These are phyloP conservation scores for Penicillium macrosclerotiorum DNA, from an alignment of 495 filamentous ascomycete species.

Conservation along the genomic window DNA sequence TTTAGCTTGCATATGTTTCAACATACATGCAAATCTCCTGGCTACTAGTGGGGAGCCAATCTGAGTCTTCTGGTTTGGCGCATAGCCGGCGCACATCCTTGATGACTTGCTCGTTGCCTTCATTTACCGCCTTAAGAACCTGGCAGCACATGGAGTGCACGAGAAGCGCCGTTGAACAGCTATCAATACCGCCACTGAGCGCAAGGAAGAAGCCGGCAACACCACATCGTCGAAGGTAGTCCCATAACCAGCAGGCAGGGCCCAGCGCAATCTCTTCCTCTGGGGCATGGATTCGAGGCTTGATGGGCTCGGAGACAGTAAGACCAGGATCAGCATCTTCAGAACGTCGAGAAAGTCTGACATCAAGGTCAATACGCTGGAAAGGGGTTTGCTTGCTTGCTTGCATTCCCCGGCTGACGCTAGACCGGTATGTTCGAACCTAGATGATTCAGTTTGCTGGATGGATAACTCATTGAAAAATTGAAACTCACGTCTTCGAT, in stretches of 20 bases:
- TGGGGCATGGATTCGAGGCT: constrained; percentile 55
- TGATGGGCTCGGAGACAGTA: constrained; percentile 38
- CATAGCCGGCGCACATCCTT: constrained; percentile 64
- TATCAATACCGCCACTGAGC: constrained; percentile 71
- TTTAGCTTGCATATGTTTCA: too few species aligned
- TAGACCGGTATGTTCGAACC: constrained; percentile 37
- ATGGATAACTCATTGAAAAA: too few species aligned
- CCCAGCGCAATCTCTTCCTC: constrained; percentile 77
- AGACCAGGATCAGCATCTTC: constrained; percentile 41
- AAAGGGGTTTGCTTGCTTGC: constrained; percentile 35
- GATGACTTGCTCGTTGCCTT: constrained; percentile 68
- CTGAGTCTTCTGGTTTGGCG: constrained; percentile 48
- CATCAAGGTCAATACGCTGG: constrained; percentile 37
- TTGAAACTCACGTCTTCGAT: constrained; percentile 78
- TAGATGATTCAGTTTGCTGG: not conserved
- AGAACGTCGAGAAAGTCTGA: constrained; percentile 30
- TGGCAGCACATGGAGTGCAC: constrained; percentile 78
- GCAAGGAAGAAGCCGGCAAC: constrained; percentile 59
- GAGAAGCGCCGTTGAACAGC: constrained; percentile 60
- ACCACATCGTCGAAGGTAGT: constrained; percentile 69
- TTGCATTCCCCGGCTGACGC: constrained; percentile 39
- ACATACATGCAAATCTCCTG: constrained; percentile 64
- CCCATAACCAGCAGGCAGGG: constrained; percentile 78
- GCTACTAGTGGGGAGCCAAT: constrained; percentile 51
- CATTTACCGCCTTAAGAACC: constrained; percentile 62